These are phyloP conservation scores for Candida berthetii DNA, from an alignment of 805 yeast genomes.

Conservation along the genomic window DNA sequence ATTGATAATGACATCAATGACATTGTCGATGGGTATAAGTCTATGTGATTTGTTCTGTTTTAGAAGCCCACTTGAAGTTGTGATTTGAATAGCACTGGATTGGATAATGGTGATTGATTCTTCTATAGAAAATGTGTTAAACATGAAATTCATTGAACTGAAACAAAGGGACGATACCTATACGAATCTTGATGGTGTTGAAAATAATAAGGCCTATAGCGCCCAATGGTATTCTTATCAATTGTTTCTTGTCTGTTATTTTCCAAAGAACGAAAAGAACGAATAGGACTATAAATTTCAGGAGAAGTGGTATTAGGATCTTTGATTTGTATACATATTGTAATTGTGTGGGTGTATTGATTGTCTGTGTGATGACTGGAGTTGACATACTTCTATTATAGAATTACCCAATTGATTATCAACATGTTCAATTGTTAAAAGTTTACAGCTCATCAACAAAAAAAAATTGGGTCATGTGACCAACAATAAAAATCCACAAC, in stretches of 20 bases:
- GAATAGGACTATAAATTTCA: not conserved
- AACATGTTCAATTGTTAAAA: too few relatives aligned
- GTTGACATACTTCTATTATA: too few relatives aligned
- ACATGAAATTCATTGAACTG: not conserved
- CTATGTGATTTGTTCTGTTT: constrained; percentile 17
- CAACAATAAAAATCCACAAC: too few relatives aligned
- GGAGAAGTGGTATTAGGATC: not conserved
- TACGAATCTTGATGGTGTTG: not conserved
- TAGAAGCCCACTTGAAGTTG: constrained; percentile 23
- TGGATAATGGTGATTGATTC: constrained; percentile 36
- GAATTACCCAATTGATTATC: too few relatives aligned
- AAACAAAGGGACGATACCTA: not conserved
- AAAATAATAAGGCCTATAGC: not conserved
- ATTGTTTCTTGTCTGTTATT: not conserved
- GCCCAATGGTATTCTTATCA: not conserved
- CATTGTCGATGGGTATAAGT: constrained; percentile 51
- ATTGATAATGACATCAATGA: constrained; percentile 64
- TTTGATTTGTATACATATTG: not conserved
- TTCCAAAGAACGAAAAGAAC: not conserved
- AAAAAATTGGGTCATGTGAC: too few relatives aligned
- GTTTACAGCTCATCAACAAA: too few relatives aligned
- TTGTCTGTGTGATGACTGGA: not conserved
- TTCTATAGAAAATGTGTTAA: constrained; percentile 7
- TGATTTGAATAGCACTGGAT: constrained; percentile 41
- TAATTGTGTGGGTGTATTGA: not conserved